Evolutionary conservation across 306 rosid genomes (phyloP), one percentile per base, ranked within the genome.

Genomic region (Ceratonia siliqua): DNA sequence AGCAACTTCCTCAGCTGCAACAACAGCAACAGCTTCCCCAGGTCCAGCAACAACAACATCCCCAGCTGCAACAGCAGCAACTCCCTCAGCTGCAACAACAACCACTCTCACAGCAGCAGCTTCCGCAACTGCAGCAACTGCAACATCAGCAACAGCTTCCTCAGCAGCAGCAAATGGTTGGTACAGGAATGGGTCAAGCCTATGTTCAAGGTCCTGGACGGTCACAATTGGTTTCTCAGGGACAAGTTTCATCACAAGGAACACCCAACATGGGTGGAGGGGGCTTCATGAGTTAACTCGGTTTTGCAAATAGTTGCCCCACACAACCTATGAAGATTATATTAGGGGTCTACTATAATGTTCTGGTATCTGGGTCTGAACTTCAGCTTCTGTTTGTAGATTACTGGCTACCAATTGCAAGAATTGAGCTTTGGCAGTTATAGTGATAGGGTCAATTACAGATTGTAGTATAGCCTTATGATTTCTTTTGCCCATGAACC

Each of bases 191-290:
- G 78, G 75, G 91, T 76, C 97, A 91, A 68, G 70, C 82, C 13
- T 90, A 94, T 50, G 91, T 83, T 76, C 99, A 92, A 87, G 97
- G 96, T 58, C 83, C 90, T 5, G 93, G 91, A 17, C 75, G 97
- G 70, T 78, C 96, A 2, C 98, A 94, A 18, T 24, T 91, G 84
- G 93, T 91, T 73, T 71, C 97, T 11, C 96, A 89, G 64, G 97
- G 93, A 66, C 97, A 90, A 50, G 92, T 87, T 48, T 64, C 93
- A 65, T 90, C 95, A 2, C 97, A 94, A 64, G 98, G 87, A 55
- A 77, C 80, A 18, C 72, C 88, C 7, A 88, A 83, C 84, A 84
- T 94, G 53, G 78, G 94, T 67, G 97, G 92, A 68, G 97, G 91
- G 13, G 87, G 89, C 71, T 94, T 89, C 83, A 92, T 92, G 88